Evolutionary conservation across 1,139 yeast species (phyloP), one percentile per base, ranked within the genome.

Genomic region (Candida freyschussii): DNA sequence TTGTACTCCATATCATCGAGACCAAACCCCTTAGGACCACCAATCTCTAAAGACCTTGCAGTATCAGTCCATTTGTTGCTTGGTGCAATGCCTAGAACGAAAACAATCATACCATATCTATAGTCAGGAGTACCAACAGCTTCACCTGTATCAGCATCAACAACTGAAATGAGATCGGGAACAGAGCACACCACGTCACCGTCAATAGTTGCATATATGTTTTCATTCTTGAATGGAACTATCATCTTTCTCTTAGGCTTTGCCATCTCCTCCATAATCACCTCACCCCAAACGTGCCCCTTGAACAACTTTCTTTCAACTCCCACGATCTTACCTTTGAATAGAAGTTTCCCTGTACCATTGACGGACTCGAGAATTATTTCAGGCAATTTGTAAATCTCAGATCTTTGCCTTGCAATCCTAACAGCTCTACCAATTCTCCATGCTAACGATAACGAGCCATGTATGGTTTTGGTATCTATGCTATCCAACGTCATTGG

Each of bases 61-160:
- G 65, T 52, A 19, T 52, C 55, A 1, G 57, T 54, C 73, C 72
- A 67, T 29, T 52, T 46, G 29, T 55, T 48, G 33, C 55, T 48
- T 21, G 70, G 67, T 2, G 71, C 59, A 40, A 67, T 55, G 11
- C 57, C 69, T 14, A 67, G 37, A 2, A 67, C 71, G 43, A 59
- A 59, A 8, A 67, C 72, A 34, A 58, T 40, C 27, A 67, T 39
- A 4, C 72, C 71, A 44, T 67, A 67, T 27, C 69, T 49, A 44
- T 64, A 66, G 24, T 66, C 72, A 10, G 65, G 68, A 4, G 70
- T 65, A 9, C 72, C 72, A 15, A 67, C 59, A 5, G 69, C 70
- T 36, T 63, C 67, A 17, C 72, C 73, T 16, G 57, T 53, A 27
- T 62, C 63, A 6, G 58, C 47, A 41, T 67, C 68, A 27, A 60